phyloP scores from a whole-genome alignment of 148 eudicot genomes.

The Rhododendron griersonianum region DNA sequence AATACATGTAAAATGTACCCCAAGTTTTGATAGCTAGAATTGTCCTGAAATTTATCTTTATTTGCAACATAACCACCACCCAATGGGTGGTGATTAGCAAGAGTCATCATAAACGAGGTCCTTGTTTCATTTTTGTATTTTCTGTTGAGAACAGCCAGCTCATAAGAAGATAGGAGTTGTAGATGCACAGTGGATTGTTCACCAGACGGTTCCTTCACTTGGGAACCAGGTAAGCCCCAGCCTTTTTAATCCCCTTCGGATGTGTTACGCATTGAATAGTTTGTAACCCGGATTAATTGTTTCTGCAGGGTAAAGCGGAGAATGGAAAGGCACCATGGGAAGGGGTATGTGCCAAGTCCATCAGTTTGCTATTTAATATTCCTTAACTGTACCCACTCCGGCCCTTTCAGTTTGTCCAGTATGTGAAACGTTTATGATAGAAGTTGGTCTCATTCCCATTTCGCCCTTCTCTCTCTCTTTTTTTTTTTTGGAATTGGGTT shows the following conservation, averaged over 20 bases:
- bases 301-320: conserved; percentile 34
- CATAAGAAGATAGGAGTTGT: conserved; percentile 89
- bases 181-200: conserved; percentile 91
- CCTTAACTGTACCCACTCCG: not conserved
- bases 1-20: not conserved
- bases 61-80: not conserved
- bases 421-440: not conserved
- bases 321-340: conserved; percentile 40
- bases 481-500: not conserved
- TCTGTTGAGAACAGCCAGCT: conserved; percentile 48
- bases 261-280: not conserved
- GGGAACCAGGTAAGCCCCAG: conserved; percentile 61
- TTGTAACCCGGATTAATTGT: conserved; percentile 13
- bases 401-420: not conserved
- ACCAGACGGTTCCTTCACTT: conserved; percentile 68
- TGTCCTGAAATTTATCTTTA: not conserved
- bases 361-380: not conserved
- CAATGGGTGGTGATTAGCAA: not conserved
- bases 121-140: conserved; percentile 5
- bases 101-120: not conserved
- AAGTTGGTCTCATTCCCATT: not conserved
- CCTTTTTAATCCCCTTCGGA: not conserved
- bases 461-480: not conserved
- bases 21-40: not conserved
- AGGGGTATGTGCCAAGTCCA: conserved; percentile 41